Percentiles rank a stretch among this genome's conserved stretches.
Conservation (phyloP, 116 monocot species). For the Papilionanthe hybrid region DNA sequence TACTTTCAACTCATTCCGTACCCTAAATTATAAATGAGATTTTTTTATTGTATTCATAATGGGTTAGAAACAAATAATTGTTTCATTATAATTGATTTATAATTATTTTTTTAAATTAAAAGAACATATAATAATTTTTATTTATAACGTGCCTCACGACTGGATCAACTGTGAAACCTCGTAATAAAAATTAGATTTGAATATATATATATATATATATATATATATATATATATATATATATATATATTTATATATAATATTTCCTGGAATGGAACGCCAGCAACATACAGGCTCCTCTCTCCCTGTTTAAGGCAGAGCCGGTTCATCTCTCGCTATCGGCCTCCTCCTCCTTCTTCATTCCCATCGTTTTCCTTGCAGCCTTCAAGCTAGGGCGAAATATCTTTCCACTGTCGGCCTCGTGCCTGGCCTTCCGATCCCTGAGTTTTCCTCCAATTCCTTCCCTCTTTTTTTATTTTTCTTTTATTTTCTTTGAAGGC, state of each 20-base stretch:
- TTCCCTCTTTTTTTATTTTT: neutral
- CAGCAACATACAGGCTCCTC: neutral
- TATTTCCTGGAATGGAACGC: neutral
- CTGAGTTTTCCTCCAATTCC: neutral
- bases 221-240: neutral
- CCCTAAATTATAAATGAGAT: too few species aligned
- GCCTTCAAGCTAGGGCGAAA: neutral
- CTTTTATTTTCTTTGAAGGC: constrained; percentile 6
- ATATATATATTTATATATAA: neutral
- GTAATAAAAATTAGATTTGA: neutral
- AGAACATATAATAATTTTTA: too few species aligned
- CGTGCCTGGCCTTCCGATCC: neutral
- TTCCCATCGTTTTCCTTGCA: neutral
- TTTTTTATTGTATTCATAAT: too few species aligned
- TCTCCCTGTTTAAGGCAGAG: neutral
- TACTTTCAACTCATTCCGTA: too few species aligned
- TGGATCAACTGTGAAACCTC: too few species aligned
- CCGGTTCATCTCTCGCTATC: neutral
- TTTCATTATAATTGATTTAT: too few species aligned
- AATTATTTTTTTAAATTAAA: too few species aligned
- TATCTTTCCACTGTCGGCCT: neutral
- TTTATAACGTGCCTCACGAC: too few species aligned
- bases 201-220: neutral
- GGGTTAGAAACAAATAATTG: too few species aligned
- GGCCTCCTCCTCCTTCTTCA: neutral